Conservation (phyloP, 2,329 filamentous ascomycete species). For the Aspergillus sergii region DNA sequence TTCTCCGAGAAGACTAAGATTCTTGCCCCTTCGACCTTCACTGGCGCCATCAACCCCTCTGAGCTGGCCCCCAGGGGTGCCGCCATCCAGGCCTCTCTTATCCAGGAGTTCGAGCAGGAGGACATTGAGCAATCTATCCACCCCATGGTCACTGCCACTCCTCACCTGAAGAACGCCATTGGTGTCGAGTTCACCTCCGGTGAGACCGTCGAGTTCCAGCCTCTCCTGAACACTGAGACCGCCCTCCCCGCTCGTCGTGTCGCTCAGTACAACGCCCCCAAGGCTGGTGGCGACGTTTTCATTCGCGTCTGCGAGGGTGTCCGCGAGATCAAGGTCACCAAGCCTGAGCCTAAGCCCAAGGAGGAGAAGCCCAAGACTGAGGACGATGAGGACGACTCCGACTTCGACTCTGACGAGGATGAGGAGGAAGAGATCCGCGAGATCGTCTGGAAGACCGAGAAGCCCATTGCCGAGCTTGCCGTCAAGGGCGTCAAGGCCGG, state of each 20-base stretch:
- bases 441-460: conserved; percentile 89
- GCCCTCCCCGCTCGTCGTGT: conserved; percentile 86
- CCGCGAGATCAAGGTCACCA: conserved; percentile 90
- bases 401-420: conserved; percentile 62
- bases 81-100: conserved; percentile 90
- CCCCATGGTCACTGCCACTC: conserved; percentile 89
- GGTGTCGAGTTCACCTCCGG: conserved; percentile 74
- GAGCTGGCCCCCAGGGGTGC: conserved; percentile 88
- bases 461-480: conserved; percentile 79
- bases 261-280: conserved; percentile 73
- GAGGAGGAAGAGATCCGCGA: conserved; percentile 85
- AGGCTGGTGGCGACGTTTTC: conserved; percentile 83
- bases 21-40: conserved; percentile 77
- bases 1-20: conserved; percentile 81
- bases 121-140: conserved; percentile 97
- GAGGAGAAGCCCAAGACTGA: conserved; percentile 60
- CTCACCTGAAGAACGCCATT: conserved; percentile 85
- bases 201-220: conserved; percentile 70
- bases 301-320: conserved; percentile 86
- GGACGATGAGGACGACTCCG: conserved; percentile 62
- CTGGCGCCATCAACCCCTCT: conserved; percentile 85
- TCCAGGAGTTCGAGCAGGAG: conserved; percentile 89
- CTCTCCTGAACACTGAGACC: conserved; percentile 82
- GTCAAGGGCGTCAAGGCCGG: conserved; percentile 83
- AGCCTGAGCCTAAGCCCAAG: conserved; percentile 78